These are phyloP conservation scores for Sporisorium iseilematis-ciliati DNA, from an alignment of 1,284 basidiomycete species.

Conservation along the genomic window DNA sequence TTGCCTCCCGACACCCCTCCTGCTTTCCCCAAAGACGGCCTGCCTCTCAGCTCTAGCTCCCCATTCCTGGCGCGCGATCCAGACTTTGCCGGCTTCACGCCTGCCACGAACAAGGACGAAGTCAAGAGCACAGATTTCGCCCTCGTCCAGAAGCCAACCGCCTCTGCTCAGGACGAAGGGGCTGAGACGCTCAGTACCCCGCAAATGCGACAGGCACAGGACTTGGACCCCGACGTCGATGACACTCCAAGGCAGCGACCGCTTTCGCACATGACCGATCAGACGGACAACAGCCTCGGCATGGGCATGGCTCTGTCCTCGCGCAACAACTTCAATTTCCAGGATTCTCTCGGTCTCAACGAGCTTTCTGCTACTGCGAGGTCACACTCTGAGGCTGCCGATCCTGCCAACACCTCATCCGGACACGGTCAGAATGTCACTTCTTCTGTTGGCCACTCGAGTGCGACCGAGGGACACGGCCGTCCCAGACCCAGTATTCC, in stretches of 20 bases:
- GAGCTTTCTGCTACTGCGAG: slow-evolving; percentile 21
- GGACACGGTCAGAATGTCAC: neutral
- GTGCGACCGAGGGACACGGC: slow-evolving; percentile 8
- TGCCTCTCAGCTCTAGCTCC: slow-evolving; percentile 33
- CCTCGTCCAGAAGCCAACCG: neutral
- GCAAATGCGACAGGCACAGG: neutral
- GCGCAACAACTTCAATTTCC: slow-evolving; percentile 24
- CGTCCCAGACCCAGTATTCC: slow-evolving; percentile 46
- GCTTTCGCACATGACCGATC: slow-evolving; percentile 26
- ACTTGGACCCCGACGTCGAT: slow-evolving; percentile 7
- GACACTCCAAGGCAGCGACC: slow-evolving; percentile 8
- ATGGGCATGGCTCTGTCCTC: slow-evolving; percentile 25
- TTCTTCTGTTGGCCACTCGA: slow-evolving; percentile 19
- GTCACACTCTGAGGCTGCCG: slow-evolving; percentile 9
- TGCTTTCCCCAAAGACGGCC: slow-evolving; percentile 16
- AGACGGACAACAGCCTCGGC: slow-evolving; percentile 26
- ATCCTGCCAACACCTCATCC: slow-evolving; percentile 1
- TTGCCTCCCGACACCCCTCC: slow-evolving; percentile 25
- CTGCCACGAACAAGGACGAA: neutral
- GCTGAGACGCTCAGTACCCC: slow-evolving; percentile 27
- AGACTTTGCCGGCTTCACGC: slow-evolving; percentile 14
- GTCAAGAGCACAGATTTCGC: slow-evolving; percentile 24
- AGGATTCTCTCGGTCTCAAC: slow-evolving; percentile 19
- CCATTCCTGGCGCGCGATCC: slow-evolving; percentile 21
- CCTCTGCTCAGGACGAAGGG: neutral